Conservation (phyloP, 1,284 basidiomycete genomes). For the Pyrrhoderma lamaoense region DNA sequence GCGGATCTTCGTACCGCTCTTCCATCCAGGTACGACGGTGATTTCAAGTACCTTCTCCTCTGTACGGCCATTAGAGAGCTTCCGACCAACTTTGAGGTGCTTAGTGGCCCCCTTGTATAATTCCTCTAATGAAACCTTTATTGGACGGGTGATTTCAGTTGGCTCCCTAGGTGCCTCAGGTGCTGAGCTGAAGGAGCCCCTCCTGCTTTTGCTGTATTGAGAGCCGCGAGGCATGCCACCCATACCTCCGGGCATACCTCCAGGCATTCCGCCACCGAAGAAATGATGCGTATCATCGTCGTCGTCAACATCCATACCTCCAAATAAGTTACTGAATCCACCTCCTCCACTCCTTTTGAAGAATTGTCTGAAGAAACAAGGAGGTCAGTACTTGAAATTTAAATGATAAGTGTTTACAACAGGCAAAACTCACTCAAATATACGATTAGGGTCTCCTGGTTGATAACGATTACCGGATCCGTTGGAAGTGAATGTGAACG, state of each 20-base stretch:
- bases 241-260: conserved; percentile 47
- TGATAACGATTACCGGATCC: conserved; percentile 53
- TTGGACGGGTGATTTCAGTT: conserved; percentile 74
- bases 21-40: conserved; percentile 81
- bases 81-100: conserved; percentile 82
- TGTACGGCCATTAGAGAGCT: conserved; percentile 60
- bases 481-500: conserved; percentile 53
- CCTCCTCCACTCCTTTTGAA: conserved; percentile 41
- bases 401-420: conserved; percentile 21
- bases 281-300: conserved; percentile 30
- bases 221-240: conserved; percentile 14
- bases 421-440: conserved; percentile 72
- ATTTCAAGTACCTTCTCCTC: conserved; percentile 93
- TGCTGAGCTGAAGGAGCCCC: conserved; percentile 21
- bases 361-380: conserved; percentile 46
- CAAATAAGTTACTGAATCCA: conserved; percentile 31
- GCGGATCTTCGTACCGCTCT: conserved; percentile 86
- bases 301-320: conserved; percentile 40
- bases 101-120: conserved; percentile 88
- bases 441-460: conserved; percentile 81
- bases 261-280: conserved; percentile 37
- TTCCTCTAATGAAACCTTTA: conserved; percentile 85
- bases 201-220: conserved; percentile 25
- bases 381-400: neutral
- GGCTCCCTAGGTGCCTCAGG: conserved; percentile 25